Percentiles rank a stretch among this genome's conserved stretches.
These are phyloP conservation scores for Scutellaria barbata DNA, from an alignment of 257 asterid genomes.

Conservation along the genomic window DNA sequence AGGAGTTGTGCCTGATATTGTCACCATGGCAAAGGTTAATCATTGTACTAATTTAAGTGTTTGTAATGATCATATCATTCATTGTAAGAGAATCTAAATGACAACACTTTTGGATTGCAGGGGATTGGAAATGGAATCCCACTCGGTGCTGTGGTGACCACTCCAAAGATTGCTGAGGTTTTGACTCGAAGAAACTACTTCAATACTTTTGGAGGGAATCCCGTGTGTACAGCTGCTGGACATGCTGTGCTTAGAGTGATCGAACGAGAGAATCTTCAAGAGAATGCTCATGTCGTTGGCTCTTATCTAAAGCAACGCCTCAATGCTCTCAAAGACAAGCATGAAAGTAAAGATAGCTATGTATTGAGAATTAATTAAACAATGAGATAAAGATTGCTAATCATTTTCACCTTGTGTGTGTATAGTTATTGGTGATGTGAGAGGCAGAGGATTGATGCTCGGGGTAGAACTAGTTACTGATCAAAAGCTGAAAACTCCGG, in stretches of 20 bases:
- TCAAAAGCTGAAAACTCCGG: slow-evolving; percentile 61
- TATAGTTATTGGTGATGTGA: slow-evolving; percentile 76
- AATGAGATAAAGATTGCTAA: background rate
- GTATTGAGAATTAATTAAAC: background rate
- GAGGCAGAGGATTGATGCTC: slow-evolving; percentile 83
- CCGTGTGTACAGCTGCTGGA: slow-evolving; percentile 77
- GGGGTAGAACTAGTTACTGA: slow-evolving; percentile 77
- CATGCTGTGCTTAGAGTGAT: slow-evolving; percentile 71
- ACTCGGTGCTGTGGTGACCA: slow-evolving; percentile 77
- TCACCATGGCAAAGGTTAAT: slow-evolving; percentile 80
- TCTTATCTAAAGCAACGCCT: slow-evolving; percentile 71
- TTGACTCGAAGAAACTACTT: slow-evolving; percentile 70
- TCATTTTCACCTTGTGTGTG: background rate
- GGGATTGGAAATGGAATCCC: slow-evolving; percentile 83
- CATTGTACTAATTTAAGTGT: background rate
- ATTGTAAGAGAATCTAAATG: background rate
- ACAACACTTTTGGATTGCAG: slow-evolving; percentile 35
- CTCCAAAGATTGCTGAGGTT: slow-evolving; percentile 66
- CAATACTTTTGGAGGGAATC: slow-evolving; percentile 85
- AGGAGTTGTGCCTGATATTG: slow-evolving; percentile 79
- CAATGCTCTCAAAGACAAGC: slow-evolving; percentile 62
- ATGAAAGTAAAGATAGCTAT: slow-evolving; percentile 47
- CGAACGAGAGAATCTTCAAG: slow-evolving; percentile 69
- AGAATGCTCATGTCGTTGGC: slow-evolving; percentile 70
- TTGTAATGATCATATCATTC: background rate